Evolutionary conservation across 176 grass and related monocot genomes (phyloP).

Genomic region (Musa beccarii): DNA sequence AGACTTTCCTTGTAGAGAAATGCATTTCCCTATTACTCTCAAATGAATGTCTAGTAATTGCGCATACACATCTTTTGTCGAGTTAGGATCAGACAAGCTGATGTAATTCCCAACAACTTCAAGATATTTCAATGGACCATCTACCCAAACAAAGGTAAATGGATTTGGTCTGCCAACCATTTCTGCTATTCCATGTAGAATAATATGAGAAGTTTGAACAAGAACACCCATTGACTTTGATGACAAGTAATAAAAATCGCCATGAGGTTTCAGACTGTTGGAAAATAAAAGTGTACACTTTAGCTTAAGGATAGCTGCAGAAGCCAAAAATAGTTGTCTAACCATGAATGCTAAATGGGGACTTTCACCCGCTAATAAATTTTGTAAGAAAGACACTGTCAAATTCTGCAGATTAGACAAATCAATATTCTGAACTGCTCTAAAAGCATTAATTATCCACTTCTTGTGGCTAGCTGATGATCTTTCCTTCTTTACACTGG

Average conservation of each 20-base stretch:
- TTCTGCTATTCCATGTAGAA: conserved; percentile 66
- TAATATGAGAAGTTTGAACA: conserved; percentile 44
- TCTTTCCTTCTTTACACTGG: conserved; percentile 6
- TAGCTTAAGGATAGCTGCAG: conserved; percentile 68
- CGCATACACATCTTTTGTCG: conserved; percentile 55
- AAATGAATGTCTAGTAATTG: conserved; percentile 54
- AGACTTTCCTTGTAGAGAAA: conserved; percentile 68
- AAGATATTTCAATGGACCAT: conserved; percentile 75
- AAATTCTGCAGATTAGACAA: conserved; percentile 32
- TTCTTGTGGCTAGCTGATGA: conserved; percentile 7
- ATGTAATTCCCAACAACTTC: conserved; percentile 51
- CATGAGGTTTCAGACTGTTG: conserved; percentile 22
- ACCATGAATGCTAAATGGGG: conserved; percentile 43
- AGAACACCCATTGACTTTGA: conserved; percentile 34
- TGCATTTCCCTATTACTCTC: conserved; percentile 79
- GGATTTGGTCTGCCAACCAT: conserved; percentile 39
- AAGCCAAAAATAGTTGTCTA: conserved; percentile 62
- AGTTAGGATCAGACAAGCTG: conserved; percentile 43
- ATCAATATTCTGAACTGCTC: conserved; percentile 29
- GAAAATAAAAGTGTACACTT: conserved; percentile 36
- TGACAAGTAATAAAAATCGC: conserved; percentile 17
- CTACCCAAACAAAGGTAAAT: conserved; percentile 68
- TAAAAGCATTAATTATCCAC: conserved; percentile 16
- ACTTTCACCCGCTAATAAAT: conserved; percentile 48
- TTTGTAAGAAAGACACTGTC: conserved; percentile 41